Evolutionary conservation across 208 protist genomes (phyloP).

Genomic region (Leptomonas seymouri): DNA sequence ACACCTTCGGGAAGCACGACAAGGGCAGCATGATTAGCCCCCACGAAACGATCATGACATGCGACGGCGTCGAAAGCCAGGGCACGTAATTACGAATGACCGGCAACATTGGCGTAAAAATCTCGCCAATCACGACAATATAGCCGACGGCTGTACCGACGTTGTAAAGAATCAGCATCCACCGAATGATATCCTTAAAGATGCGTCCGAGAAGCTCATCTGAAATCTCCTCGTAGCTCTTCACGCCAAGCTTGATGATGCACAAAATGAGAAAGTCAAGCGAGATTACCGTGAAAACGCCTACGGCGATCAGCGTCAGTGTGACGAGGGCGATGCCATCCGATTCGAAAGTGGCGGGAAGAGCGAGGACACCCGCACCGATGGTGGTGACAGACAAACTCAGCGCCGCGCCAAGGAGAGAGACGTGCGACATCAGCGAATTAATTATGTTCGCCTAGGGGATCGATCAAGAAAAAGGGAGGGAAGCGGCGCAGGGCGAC

Average conservation of each 20-base stretch:
- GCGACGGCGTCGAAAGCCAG: constrained; percentile 40
- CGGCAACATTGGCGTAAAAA: constrained; percentile 57
- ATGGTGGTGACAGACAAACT: constrained; percentile 71
- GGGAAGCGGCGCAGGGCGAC: background rate
- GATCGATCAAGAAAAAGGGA: background rate
- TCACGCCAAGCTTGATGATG: constrained; percentile 44
- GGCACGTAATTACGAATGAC: constrained; percentile 48
- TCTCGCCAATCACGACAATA: constrained; percentile 68
- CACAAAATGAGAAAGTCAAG: constrained; percentile 70
- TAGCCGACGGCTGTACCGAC: constrained; percentile 62
- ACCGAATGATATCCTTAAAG: constrained; percentile 58
- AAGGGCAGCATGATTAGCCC: constrained; percentile 56
- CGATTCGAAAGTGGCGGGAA: constrained; percentile 53
- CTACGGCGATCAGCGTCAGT: constrained; percentile 40
- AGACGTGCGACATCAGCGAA: constrained; percentile 25
- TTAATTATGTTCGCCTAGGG: background rate
- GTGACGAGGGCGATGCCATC: constrained; percentile 47
- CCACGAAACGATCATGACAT: constrained; percentile 51
- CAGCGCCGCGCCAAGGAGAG: constrained; percentile 49
- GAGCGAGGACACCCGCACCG: constrained; percentile 58
- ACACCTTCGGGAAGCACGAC: constrained; percentile 53
- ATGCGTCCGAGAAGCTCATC: constrained; percentile 45
- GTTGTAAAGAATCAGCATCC: constrained; percentile 73
- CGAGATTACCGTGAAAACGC: constrained; percentile 53
- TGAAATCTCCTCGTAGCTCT: constrained; percentile 71